phyloP scores from a whole-genome alignment of 2,329 filamentous ascomycete genomes.

The Xylariaceae sp. region DNA sequence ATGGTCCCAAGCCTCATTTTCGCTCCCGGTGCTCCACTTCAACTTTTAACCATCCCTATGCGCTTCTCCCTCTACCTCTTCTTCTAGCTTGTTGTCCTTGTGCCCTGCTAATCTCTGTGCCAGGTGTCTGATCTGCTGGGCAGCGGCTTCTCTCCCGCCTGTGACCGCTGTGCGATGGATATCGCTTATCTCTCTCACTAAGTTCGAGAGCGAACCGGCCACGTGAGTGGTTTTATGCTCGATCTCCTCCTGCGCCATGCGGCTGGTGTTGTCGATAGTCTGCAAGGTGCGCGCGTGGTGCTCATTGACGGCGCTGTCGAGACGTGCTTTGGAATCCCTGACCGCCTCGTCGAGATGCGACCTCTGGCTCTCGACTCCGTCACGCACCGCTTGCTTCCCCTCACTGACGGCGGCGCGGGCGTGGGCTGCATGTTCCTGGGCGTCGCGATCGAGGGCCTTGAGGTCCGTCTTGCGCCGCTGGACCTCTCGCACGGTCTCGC shows the following conservation, averaged over 20 bases:
- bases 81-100: conserved; percentile 3
- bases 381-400: conserved; percentile 6
- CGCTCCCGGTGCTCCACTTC: too few relatives aligned
- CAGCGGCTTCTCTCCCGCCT: conserved; percentile 10
- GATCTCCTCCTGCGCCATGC: conserved; percentile 10
- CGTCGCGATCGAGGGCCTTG: too few relatives aligned
- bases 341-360: not conserved
- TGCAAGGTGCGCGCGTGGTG: conserved; percentile 6
- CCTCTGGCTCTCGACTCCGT: conserved; percentile 6
- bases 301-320: conserved; percentile 5
- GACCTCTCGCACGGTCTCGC: conserved; percentile 14
- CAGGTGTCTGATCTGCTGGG: conserved; percentile 10
- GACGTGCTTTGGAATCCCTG: not conserved
- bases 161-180: conserved; percentile 10
- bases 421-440: conserved; percentile 11
- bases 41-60: not conserved
- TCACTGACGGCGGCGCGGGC: conserved; percentile 8
- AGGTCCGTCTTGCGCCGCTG: conserved; percentile 14
- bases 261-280: conserved; percentile 4
- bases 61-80: not conserved
- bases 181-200: conserved; percentile 11
- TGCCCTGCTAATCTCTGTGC: conserved; percentile 10
- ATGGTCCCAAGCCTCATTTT: too few relatives aligned
- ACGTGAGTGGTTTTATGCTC: conserved; percentile 5
- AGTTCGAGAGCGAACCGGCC: conserved; percentile 1